Base-by-base conservation (phyloP, 352 stramenopile genomes). In the Phytopythium ostracodes region DNA sequence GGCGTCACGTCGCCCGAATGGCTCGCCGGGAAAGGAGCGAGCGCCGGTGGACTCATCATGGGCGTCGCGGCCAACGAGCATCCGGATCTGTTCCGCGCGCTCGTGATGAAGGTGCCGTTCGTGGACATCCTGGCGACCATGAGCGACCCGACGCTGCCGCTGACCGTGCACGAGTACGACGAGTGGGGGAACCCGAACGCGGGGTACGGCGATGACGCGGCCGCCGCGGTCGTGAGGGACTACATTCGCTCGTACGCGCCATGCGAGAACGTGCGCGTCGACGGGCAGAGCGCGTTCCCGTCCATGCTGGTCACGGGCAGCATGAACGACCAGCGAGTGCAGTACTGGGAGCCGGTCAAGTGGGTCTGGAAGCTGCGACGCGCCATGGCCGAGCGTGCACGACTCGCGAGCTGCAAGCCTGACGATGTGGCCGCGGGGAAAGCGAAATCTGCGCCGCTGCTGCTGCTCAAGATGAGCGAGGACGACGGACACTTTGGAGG, bases 91-190 rank as follows among this genome's bases (percentile, higher is more conserved):
- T 94, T 94, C 52, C 69, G 76, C 15, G 87, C 88, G 47, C 56
- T 96, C 55, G 72, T 96, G 8, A 77, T 96, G 64, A 91, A 95
- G 43, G 88, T 96, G 29, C 92, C 92, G 11, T 98, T 98, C 52
- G 75, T 97, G 0, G 89, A 97, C 36, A 91, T 97, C 36, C 25
- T 92, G 15, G 72, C 76, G 22, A 95, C 92, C 2, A 97, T 98
- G 90, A 70, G 81, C 60, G 89, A 98, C 57, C 67, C 83, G 17
- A 80, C 61, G 20, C 73, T 97, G 17, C 88, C 89, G 4, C 75
- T 98, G 2, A 98, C 92, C 14, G 70, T 97, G 20, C 87, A 97
- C 65, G 92, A 98, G 71, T 97, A 96, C 59, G 88, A 97, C 52
- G 92, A 98, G 68, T 98, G 90, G 90, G 89, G 91, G 3, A 84